phyloP scores from a whole-genome alignment of 176 grass and related monocot species.

The Carex kokanica region DNA sequence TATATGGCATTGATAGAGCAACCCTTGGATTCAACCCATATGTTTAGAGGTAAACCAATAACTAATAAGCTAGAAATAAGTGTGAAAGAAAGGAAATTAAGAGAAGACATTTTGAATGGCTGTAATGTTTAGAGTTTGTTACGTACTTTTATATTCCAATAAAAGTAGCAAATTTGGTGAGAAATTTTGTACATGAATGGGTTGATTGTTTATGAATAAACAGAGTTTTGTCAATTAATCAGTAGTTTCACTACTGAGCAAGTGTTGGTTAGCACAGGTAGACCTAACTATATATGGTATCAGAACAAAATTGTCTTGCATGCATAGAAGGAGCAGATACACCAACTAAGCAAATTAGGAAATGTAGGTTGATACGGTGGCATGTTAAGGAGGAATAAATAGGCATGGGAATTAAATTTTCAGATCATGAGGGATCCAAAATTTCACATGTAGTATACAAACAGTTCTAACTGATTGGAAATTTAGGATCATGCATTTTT shows the following conservation, averaged over 20 bases:
- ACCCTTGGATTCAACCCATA: constrained; percentile 23
- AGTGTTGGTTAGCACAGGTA: constrained; percentile 5
- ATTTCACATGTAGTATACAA: background rate
- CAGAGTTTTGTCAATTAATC: background rate
- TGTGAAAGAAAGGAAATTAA: constrained; percentile 24
- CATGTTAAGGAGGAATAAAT: background rate
- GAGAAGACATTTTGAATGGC: constrained; percentile 7
- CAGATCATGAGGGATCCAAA: background rate
- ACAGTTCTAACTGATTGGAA: background rate
- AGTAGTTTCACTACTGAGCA: background rate
- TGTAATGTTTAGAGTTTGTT: constrained; percentile 11
- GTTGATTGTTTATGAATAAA: background rate
- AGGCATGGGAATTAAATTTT: background rate
- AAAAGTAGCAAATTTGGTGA: background rate
- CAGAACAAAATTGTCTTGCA: background rate
- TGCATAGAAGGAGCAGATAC: background rate
- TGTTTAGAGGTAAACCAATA: background rate
- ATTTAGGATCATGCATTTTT: background rate
- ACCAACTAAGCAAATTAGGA: constrained; percentile 11
- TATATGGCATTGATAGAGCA: constrained; percentile 81
- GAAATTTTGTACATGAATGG: constrained; percentile 7
- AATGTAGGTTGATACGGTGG: background rate
- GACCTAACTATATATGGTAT: constrained; percentile 21
- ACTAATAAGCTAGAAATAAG: constrained; percentile 12
- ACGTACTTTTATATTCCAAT: background rate